Percentiles rank a stretch among this genome's conserved stretches.
Conservation (phyloP, 257 asterid species). For the Solanum commersonii region DNA sequence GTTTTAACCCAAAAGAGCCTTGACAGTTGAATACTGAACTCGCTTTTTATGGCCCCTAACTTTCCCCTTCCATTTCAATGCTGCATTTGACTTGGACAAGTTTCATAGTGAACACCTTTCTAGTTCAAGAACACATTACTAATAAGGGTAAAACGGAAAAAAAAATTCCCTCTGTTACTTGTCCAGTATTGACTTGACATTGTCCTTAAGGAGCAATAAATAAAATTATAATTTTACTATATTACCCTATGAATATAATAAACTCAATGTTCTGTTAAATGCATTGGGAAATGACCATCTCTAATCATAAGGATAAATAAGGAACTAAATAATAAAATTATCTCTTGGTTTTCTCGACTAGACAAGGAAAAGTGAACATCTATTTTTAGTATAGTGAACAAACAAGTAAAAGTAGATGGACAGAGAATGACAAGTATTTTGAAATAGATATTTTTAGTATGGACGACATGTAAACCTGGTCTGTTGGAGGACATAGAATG, state of each 20-base stretch:
- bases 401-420: not conserved
- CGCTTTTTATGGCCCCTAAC: not conserved
- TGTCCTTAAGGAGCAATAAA: not conserved
- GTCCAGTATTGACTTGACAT: not conserved
- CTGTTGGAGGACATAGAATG: conserved; percentile 42
- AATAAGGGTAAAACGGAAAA: not conserved
- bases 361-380: not conserved
- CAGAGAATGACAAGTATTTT: not conserved
- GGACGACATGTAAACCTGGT: conserved; percentile 36
- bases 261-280: not conserved
- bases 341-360: not conserved
- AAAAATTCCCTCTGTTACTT: not conserved
- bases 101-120: not conserved
- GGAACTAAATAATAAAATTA: not conserved
- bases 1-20: not conserved
- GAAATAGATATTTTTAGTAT: not conserved
- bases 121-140: not conserved
- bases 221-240: not conserved
- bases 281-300: not conserved
- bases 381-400: not conserved
- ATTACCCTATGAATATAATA: not conserved
- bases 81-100: not conserved
- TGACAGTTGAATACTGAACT: not conserved
- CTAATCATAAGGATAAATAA: not conserved
- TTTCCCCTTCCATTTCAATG: not conserved